phyloP scores from a whole-genome alignment of 257 asterid genomes.

The Linaria vulgaris region DNA sequence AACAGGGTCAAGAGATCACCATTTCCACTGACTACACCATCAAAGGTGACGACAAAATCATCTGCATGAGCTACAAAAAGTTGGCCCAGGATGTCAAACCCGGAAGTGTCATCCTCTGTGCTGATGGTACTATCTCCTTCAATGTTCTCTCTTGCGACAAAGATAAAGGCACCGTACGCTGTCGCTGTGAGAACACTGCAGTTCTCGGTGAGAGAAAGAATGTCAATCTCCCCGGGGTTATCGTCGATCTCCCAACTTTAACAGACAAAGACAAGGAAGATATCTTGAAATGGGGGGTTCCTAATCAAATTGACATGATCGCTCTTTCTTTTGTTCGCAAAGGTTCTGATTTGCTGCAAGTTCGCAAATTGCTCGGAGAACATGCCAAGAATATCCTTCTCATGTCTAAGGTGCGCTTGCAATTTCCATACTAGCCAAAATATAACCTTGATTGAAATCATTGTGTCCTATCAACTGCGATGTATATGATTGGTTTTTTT shows the following conservation, averaged over 20 bases:
- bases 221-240: conserved; percentile 73
- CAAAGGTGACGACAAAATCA: conserved; percentile 57
- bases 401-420: conserved; percentile 60
- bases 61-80: conserved; percentile 75
- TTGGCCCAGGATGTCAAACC: conserved; percentile 57
- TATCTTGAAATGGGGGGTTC: conserved; percentile 68
- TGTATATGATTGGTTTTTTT: too few species aligned
- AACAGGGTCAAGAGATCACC: conserved; percentile 63
- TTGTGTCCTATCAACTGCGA: too few species aligned
- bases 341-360: conserved; percentile 69
- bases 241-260: conserved; percentile 69
- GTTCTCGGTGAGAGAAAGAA: conserved; percentile 71
- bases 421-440: too few species aligned
- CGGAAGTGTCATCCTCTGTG: conserved; percentile 58
- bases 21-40: conserved; percentile 59
- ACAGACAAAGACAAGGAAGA: conserved; percentile 77
- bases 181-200: conserved; percentile 69
- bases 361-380: conserved; percentile 60
- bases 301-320: conserved; percentile 68
- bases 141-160: conserved; percentile 52
- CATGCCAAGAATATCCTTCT: conserved; percentile 68
- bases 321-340: conserved; percentile 77
- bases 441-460: too few species aligned
- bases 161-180: conserved; percentile 47
- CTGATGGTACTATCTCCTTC: conserved; percentile 71